Evolutionary conservation across 345 rosid genomes (phyloP).

Genomic region (Angophora floribunda): DNA sequence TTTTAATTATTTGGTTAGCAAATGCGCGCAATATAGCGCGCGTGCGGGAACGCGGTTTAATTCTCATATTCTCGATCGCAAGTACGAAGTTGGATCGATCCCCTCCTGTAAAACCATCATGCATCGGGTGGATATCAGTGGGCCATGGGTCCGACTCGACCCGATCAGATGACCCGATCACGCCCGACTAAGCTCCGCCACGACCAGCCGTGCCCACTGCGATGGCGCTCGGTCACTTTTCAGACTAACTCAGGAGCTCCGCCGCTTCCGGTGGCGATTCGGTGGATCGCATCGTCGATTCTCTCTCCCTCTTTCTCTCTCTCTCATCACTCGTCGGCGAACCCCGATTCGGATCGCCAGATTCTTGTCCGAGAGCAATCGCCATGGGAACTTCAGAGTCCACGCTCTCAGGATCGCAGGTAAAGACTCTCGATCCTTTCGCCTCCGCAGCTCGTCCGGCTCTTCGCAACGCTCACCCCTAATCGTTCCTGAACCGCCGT

Average conservation of each 20-base stretch:
- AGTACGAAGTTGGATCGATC: neutral
- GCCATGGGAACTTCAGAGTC: conserved; percentile 26
- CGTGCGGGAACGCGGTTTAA: neutral
- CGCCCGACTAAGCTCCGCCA: neutral
- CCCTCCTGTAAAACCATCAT: neutral
- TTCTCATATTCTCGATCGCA: neutral
- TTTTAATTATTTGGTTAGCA: neutral
- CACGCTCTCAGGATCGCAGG: conserved; percentile 36
- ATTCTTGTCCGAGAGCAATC: neutral
- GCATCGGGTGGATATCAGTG: neutral
- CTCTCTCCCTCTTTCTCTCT: neutral
- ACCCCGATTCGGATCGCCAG: neutral
- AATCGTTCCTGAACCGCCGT: neutral
- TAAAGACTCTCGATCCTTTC: neutral
- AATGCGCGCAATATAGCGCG: neutral
- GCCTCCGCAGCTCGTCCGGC: neutral
- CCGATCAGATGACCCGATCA: neutral
- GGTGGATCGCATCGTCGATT: neutral
- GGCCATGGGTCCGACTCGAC: neutral
- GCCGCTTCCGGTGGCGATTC: neutral
- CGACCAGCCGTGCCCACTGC: neutral
- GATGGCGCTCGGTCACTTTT: neutral
- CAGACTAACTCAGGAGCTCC: neutral
- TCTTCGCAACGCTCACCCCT: neutral
- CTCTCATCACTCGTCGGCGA: neutral